Evolutionary conservation across 1,284 basidiomycete species (phyloP).

Genomic region (Golubevia sp.): DNA sequence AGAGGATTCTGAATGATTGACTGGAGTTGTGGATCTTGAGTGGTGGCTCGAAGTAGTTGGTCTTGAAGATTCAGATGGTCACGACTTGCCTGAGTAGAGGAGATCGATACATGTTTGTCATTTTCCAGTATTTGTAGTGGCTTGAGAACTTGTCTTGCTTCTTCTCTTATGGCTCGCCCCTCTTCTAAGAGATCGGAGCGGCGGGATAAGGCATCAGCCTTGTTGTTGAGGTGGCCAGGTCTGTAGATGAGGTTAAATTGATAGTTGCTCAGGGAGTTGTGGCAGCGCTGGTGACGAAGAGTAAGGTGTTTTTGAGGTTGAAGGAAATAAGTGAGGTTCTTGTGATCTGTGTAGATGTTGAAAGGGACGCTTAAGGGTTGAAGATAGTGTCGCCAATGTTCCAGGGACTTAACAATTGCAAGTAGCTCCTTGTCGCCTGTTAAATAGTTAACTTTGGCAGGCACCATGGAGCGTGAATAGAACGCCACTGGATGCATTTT

Average conservation of each 20-base stretch:
- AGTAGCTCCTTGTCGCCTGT: conserved; percentile 18
- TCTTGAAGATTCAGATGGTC: background rate
- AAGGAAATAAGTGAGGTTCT: conserved; percentile 14
- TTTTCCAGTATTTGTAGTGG: background rate
- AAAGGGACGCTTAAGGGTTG: conserved; percentile 2
- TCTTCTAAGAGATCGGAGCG: no score
- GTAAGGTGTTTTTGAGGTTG: conserved; percentile 2
- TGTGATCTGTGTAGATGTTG: conserved; percentile 11
- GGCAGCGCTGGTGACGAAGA: no score
- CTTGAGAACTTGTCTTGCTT: no score
- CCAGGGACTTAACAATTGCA: conserved; percentile 7
- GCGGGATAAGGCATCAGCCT: no score
- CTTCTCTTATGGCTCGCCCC: no score
- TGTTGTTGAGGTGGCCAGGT: no score
- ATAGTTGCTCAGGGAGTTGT: no score
- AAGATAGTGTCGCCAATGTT: conserved; percentile 8
- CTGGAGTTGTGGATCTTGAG: conserved; percentile 1
- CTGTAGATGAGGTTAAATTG: no score
- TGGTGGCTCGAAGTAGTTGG: background rate
- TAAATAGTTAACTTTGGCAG: no score
- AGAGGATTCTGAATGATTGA: background rate
- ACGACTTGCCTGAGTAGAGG: no score
- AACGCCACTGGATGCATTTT: conserved; percentile 7
- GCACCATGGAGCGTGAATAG: no score
- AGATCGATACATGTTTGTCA: background rate